Evolutionary conservation across 305 asterid species (phyloP).

Genomic region (Plantago rigida): DNA sequence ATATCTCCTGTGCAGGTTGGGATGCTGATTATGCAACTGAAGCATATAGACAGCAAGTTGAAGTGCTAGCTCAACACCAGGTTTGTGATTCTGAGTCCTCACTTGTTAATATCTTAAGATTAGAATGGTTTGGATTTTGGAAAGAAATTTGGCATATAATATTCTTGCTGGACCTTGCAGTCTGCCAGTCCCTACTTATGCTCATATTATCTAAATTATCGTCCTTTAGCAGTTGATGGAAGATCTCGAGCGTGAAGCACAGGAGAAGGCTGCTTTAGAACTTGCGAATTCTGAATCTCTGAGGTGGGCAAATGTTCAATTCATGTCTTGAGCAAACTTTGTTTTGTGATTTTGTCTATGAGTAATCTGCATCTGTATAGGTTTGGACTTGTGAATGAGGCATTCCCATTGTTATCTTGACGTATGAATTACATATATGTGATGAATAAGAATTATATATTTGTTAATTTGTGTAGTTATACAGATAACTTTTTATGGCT

Average conservation of each 20-base stretch:
- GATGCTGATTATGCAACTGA: constrained; percentile 97
- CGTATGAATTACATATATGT: no score
- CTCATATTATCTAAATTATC: constrained; percentile 15
- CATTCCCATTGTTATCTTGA: not conserved
- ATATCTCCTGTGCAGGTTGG: constrained; percentile 59
- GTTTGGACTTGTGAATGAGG: not conserved
- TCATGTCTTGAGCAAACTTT: constrained; percentile 10
- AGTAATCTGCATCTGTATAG: no score
- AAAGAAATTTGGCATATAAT: constrained; percentile 17
- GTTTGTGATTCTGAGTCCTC: constrained; percentile 33
- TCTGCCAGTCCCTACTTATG: not conserved
- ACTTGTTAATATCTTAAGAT: constrained; percentile 6
- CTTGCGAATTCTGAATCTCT: constrained; percentile 41
- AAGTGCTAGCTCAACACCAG: constrained; percentile 84
- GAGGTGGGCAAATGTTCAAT: constrained; percentile 36
- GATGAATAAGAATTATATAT: no score
- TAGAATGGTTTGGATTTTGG: not conserved
- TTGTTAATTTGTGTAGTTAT: no score
- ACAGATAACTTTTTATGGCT: not conserved
- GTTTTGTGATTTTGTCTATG: not conserved
- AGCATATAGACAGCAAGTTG: constrained; percentile 86
- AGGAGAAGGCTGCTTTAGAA: constrained; percentile 81
- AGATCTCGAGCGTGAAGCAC: constrained; percentile 82
- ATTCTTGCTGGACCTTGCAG: not conserved
- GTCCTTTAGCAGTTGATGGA: constrained; percentile 57